Conservation (phyloP, 345 rosid species). For the Cardiospermum halicacabum region DNA sequence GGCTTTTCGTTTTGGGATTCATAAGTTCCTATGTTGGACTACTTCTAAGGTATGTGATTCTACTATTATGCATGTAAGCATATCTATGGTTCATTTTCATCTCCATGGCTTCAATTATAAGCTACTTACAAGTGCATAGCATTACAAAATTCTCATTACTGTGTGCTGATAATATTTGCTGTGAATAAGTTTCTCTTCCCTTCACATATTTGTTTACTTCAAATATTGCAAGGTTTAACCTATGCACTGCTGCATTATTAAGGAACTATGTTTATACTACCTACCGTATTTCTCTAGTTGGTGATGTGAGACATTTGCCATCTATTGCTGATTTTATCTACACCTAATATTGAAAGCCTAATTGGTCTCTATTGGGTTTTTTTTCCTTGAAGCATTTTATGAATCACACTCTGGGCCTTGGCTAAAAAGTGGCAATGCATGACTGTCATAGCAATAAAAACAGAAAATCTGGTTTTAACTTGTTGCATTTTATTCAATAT, state of each 20-base stretch:
- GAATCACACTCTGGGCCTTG: neutral
- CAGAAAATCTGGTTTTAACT: neutral
- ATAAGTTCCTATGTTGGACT: slow-evolving; percentile 25
- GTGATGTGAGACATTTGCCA: neutral
- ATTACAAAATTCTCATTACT: slow-evolving; percentile 6
- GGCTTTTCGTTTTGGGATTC: slow-evolving; percentile 66
- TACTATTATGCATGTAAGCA: neutral
- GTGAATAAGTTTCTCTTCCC: slow-evolving; percentile 2
- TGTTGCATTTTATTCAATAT: neutral
- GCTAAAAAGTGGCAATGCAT: neutral
- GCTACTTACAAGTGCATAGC: slow-evolving; percentile 10
- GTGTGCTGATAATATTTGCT: neutral
- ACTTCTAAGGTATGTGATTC: neutral
- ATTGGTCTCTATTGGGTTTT: neutral
- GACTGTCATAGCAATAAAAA: neutral
- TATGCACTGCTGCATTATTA: neutral
- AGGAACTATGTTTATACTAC: neutral
- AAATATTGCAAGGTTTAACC: slow-evolving; percentile 1
- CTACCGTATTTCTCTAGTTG: neutral
- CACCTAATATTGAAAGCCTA: neutral
- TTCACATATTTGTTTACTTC: neutral
- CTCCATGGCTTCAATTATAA: slow-evolving; percentile 14
- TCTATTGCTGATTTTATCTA: neutral
- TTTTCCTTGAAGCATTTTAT: neutral
- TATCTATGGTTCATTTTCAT: slow-evolving; percentile 4